Conservation (phyloP, 805 yeast genomes). For the Yarrowia hollandica region DNA sequence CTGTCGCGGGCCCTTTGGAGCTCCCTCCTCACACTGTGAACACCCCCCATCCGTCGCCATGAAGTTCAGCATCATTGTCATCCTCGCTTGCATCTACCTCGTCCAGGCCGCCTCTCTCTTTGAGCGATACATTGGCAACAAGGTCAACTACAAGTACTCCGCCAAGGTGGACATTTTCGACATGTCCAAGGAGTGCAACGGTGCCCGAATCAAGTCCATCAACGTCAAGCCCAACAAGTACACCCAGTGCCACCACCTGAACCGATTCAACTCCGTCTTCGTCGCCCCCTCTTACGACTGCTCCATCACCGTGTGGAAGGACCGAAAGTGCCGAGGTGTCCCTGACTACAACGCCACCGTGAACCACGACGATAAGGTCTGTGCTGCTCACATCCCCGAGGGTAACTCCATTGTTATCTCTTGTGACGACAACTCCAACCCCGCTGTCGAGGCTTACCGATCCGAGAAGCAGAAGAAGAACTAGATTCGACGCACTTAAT, state of each 20-base stretch:
- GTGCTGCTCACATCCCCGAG: slow-evolving; percentile 19
- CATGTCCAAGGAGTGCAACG: slow-evolving; percentile 27
- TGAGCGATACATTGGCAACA: slow-evolving; percentile 29
- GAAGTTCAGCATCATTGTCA: slow-evolving; percentile 28
- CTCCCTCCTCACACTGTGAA: not conserved
- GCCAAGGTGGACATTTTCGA: slow-evolving; percentile 28
- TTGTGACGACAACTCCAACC: slow-evolving; percentile 27
- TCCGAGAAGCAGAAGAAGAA: slow-evolving; percentile 14
- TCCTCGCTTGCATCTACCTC: slow-evolving; percentile 28
- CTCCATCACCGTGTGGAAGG: slow-evolving; percentile 26
- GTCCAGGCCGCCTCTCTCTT: slow-evolving; percentile 25
- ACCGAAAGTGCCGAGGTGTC: slow-evolving; percentile 25
- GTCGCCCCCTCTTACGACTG: slow-evolving; percentile 28
- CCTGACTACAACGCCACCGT: slow-evolving; percentile 28
- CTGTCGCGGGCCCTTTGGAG: not conserved
- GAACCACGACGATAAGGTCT: slow-evolving; percentile 23
- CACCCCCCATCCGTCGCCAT: slow-evolving; percentile 1
- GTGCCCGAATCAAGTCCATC: slow-evolving; percentile 29
- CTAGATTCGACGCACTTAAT: slow-evolving; percentile 1
- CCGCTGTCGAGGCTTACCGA: slow-evolving; percentile 4
- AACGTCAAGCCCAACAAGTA: slow-evolving; percentile 29
- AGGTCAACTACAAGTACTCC: slow-evolving; percentile 30
- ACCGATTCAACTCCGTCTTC: slow-evolving; percentile 4
- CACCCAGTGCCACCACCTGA: slow-evolving; percentile 20
- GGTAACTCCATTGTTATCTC: slow-evolving; percentile 13